Evolutionary conservation across 139 green algal genomes (phyloP), one percentile per base, ranked within the genome.

Genomic region (Chlamydomonas sp.): DNA sequence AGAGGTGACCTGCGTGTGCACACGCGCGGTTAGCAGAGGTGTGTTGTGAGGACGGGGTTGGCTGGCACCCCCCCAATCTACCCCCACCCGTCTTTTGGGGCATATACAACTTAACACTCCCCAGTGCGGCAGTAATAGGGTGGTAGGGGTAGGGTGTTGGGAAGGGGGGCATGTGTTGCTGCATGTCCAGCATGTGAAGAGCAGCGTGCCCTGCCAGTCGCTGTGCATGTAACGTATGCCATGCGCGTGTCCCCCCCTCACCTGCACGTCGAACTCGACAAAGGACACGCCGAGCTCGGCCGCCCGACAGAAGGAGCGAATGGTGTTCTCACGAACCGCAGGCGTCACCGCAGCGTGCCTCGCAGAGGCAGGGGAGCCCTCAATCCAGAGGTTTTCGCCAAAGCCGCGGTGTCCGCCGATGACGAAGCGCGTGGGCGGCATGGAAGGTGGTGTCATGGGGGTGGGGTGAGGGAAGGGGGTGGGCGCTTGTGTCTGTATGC

Each of bases 191-290:
- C 16, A 54, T 13, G 16, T 54, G 13, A 54, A 16, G 43, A 13
- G 13, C 43, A 54, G 43, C 16, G 43, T 16, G 13, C 16, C 43
- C 43, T 16, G 13, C 43, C 13, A 54, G 13, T 13, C 13, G 13
- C 16, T 54, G 16, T 16, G 16, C 43, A 54, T 16, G 13, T 16
- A 54, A 28, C 36, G 50, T 3, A 69, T 59, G 5, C 48, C 48
- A 59, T 59, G 48, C 48, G 5, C 48, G 6, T 28, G 48, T 5
- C 6, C 3, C 24, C 26, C 10, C 3, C 33, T 69, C 26, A 70
- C 64, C 59, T 93, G 88, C 31, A 95, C 88, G 73, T 96, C 90
- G 72, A 96, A 90, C 72, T 96, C 90, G 10, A 91, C 69, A 50
- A 93, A 94, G 39, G 74, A 71, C 4, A 86, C 87, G 34, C 90